A percentile compares a stretch with the other conserved stretches of the same genome.
phyloP scores from a whole-genome alignment of 1,284 basidiomycete species.

The Tranzscheliella williamsii region DNA sequence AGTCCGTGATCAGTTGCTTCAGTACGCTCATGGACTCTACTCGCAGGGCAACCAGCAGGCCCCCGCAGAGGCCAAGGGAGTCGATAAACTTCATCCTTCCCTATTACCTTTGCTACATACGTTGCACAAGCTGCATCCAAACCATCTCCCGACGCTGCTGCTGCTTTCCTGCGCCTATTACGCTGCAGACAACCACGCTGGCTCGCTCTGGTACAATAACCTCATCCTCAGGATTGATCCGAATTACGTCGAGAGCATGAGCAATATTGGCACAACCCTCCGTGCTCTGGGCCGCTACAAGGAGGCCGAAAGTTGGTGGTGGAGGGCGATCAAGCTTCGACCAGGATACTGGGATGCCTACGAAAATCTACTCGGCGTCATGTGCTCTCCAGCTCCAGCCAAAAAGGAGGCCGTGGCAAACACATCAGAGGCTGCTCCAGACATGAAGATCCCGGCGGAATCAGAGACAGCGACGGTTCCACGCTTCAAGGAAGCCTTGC shows the following conservation, averaged over 20 bases:
- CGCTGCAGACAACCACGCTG: slow-evolving; percentile 44
- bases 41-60: slow-evolving; percentile 26
- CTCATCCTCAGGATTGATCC: slow-evolving; percentile 60
- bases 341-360: slow-evolving; percentile 64
- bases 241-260: slow-evolving; percentile 62
- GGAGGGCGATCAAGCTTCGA: slow-evolving; percentile 63
- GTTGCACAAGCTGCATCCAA: slow-evolving; percentile 49
- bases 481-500: slow-evolving; percentile 60
- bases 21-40: slow-evolving; percentile 56
- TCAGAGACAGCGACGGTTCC: slow-evolving; percentile 10
- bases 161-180: slow-evolving; percentile 58
- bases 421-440: neutral
- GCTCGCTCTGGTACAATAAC: slow-evolving; percentile 61
- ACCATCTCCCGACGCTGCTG: slow-evolving; percentile 52
- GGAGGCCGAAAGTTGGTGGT: slow-evolving; percentile 65
- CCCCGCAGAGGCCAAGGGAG: slow-evolving; percentile 8
- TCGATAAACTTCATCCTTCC: slow-evolving; percentile 48
- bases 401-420: neutral
- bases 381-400: slow-evolving; percentile 54
- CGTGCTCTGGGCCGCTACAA: slow-evolving; percentile 62
- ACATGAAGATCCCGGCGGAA: neutral
- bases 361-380: slow-evolving; percentile 64
- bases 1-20: slow-evolving; percentile 55
- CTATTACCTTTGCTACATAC: slow-evolving; percentile 55
- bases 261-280: slow-evolving; percentile 66